Percentiles rank a stretch among this genome's conserved stretches.
Conservation (phyloP, 2,329 filamentous ascomycete genomes). For the Microsporum ferrugineum region DNA sequence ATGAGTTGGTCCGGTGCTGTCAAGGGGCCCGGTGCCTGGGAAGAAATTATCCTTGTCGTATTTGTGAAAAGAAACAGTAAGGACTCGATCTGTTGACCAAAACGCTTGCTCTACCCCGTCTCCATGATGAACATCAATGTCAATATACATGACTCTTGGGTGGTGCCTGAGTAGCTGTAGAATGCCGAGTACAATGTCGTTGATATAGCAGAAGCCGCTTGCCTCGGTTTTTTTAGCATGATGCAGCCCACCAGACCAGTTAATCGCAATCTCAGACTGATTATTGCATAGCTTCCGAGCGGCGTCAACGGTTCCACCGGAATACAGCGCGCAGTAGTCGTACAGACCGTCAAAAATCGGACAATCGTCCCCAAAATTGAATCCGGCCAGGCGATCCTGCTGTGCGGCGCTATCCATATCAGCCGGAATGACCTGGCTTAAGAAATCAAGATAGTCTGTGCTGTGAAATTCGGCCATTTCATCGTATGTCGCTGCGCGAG, state of each 20-base stretch:
- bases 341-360: slow-evolving; percentile 93
- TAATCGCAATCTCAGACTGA: slow-evolving; percentile 90
- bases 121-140: slow-evolving; percentile 86
- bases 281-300: slow-evolving; percentile 76
- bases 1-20: slow-evolving; percentile 72
- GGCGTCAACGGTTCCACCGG: slow-evolving; percentile 80
- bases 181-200: slow-evolving; percentile 92
- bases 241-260: slow-evolving; percentile 93
- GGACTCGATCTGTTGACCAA: slow-evolving; percentile 76
- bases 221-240: slow-evolving; percentile 92
- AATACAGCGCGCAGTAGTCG: slow-evolving; percentile 89
- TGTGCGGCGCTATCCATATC: slow-evolving; percentile 55
- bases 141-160: slow-evolving; percentile 83
- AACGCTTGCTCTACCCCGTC: slow-evolving; percentile 88
- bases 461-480: slow-evolving; percentile 82
- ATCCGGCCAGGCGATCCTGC: slow-evolving; percentile 49
- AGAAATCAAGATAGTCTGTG: slow-evolving; percentile 79
- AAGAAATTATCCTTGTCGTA: slow-evolving; percentile 80
- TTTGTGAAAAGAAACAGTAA: slow-evolving; percentile 94
- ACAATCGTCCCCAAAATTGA: slow-evolving; percentile 88
- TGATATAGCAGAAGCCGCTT: slow-evolving; percentile 96
- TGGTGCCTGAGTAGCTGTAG: slow-evolving; percentile 73
- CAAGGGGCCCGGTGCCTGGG: slow-evolving; percentile 76
- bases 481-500: slow-evolving; percentile 72
- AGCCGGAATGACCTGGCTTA: slow-evolving; percentile 59